Evolutionary conservation across 225 moss, liverwort and hornwort species (phyloP), one percentile per base, ranked within the genome.

Genomic region (Bryum argenteum): DNA sequence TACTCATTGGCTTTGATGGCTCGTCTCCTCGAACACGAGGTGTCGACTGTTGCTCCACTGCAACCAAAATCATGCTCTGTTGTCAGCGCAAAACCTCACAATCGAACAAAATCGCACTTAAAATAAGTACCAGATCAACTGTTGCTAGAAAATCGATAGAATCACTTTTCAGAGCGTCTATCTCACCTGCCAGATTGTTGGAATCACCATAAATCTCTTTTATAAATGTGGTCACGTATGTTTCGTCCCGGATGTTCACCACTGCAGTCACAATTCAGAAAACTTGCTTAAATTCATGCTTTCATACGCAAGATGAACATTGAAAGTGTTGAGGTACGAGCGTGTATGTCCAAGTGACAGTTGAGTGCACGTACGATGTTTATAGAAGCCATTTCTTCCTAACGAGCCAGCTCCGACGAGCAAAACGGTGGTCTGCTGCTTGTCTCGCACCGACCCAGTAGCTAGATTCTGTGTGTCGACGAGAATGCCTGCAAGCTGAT

Each of bases 371-470:
- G 28, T 76, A 87, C 87, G 58, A 15, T 87, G 87, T 24, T 78
- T 78, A 76, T 78, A 82, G 11, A 87, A 83, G 1, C 81, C 83
- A 21, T 87, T 87, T 73, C 87, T 73, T 73, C 87, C 87, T 42
- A 87, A 20, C 1, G 87, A 87, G 8, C 87, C 83, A 73, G 87
- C 83, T 70, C 87, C 87, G 24, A 87, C 87, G 16, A 87, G 81
- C 83, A 87, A 55, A 75, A 66, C 54, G 0, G 78, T 83, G 54
- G 87, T 80, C 75, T 81, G 75, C 66, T 83, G 80, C 78, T 83
- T 87, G 78, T 87, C 87, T 66, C 87, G 75, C 24, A 66, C 12
- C 20, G 83, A 81, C 16, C 80, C 81, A 22, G 70, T 61, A 0
- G 72, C 57, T 11, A 87, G 76, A 55, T 87, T 87, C 48, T 76